Conservation (phyloP, 305 asterid species). For the Rubia occidens region DNA sequence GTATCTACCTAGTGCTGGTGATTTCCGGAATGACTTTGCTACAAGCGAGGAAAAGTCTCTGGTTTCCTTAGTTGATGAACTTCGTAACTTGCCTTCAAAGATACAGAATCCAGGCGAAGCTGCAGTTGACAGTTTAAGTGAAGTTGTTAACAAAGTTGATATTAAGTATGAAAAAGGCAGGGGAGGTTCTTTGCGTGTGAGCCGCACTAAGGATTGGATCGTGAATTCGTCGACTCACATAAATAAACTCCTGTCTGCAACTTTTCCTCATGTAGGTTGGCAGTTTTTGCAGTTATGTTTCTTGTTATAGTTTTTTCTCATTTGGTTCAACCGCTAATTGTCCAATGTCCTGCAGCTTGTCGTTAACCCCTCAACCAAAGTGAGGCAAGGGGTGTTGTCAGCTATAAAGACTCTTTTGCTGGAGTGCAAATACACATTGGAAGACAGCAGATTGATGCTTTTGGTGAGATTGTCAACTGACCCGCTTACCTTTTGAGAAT, state of each 20-base stretch:
- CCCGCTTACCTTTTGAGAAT: slow-evolving; percentile 14
- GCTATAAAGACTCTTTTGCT: slow-evolving; percentile 52
- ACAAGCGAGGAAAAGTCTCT: slow-evolving; percentile 45
- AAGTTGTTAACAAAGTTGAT: slow-evolving; percentile 24
- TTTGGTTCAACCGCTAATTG: slow-evolving; percentile 2
- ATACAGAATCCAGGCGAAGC: slow-evolving; percentile 24
- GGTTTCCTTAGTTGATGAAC: slow-evolving; percentile 55
- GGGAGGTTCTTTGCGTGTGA: slow-evolving; percentile 51
- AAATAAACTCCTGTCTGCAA: slow-evolving; percentile 64
- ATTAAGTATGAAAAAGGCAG: slow-evolving; percentile 23
- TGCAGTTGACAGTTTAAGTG: slow-evolving; percentile 24
- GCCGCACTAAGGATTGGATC: slow-evolving; percentile 70
- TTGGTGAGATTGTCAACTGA: slow-evolving; percentile 54
- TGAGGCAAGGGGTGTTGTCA: slow-evolving; percentile 56
- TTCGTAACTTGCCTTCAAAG: slow-evolving; percentile 58
- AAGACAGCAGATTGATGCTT: slow-evolving; percentile 76
- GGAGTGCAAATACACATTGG: slow-evolving; percentile 56
- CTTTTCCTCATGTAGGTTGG: slow-evolving; percentile 75
- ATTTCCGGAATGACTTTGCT: slow-evolving; percentile 23
- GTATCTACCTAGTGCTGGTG: slow-evolving; percentile 29
- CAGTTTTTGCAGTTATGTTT: slow-evolving; percentile 14
- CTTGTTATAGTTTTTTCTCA: neutral
- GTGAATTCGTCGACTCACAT: slow-evolving; percentile 53
- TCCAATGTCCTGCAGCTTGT: slow-evolving; percentile 50
- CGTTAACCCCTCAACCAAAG: slow-evolving; percentile 69